Base-by-base conservation (phyloP, 2,329 filamentous ascomycete species). In the Diaporthe batatas region DNA sequence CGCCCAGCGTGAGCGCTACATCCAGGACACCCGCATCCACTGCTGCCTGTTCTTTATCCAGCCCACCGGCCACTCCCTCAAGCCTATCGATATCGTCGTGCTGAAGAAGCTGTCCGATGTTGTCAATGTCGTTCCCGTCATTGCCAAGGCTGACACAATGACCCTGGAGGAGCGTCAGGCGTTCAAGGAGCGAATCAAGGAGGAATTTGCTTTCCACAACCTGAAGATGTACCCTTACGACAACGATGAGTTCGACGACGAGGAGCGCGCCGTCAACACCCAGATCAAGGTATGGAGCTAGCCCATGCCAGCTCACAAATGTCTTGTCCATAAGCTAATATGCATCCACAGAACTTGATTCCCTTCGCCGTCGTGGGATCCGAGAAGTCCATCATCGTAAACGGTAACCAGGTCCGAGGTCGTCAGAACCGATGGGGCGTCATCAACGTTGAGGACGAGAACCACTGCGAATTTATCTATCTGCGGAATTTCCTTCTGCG, bases 171-270 rank as follows among this genome's bases (percentile, higher is more conserved):
- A 99, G 90, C 93, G 96, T 79, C 91, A 91, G 82, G 94, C 93
- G 65, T 99, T 99, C 91, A 99, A 99, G 91, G 94, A 98, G 87
- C 91, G 93, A 83, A 99, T 99, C 89, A 98, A 98, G 93, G 96
- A 98, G 89, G 96, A 99, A 85, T 99, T 99, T 83, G 88, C 94
- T 73, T 99, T 99, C 93, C 96, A 99, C 91, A 98, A 98, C 89
- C 91, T 99, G 81, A 96, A 98, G 90, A 99, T 99, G 96, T 99
- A 97, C 89, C 96, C 96, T 74, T 99, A 99, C 84, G 96, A 99
- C 84, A 98, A 98, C 82, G 96, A 99, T 80, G 96, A 99, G 89
- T 93, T 98, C 79, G 96, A 99, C 81, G 93, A 96, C 76, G 96
- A 99, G 88, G 96, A 99, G 88, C 93, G 94, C 79, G 92, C 92